phyloP scores from a whole-genome alignment of 495 filamentous ascomycete genomes.

The Hyaloscypha finlandica region DNA sequence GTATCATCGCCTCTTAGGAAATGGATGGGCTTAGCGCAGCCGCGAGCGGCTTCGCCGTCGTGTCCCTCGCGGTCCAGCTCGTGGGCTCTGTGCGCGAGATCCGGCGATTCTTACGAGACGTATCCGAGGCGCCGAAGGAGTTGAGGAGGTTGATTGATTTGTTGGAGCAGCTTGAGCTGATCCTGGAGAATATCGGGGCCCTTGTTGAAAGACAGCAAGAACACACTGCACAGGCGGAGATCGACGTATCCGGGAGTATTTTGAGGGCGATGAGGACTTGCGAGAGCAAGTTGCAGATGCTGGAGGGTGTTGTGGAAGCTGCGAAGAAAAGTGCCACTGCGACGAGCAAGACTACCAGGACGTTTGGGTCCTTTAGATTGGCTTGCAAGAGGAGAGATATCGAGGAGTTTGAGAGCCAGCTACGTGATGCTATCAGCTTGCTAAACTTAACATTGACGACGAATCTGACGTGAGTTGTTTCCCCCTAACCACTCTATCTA shows the following conservation, averaged over 20 bases:
- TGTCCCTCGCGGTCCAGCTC: slow-evolving; percentile 35
- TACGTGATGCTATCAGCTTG: slow-evolving; percentile 12
- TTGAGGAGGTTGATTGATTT: slow-evolving; percentile 36
- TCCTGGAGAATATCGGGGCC: slow-evolving; percentile 28
- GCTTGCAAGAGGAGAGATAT: slow-evolving; percentile 19
- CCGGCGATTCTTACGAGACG: slow-evolving; percentile 35
- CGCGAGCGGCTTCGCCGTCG: slow-evolving; percentile 42
- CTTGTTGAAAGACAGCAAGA: slow-evolving; percentile 1
- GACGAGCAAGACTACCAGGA: background rate
- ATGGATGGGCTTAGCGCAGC: slow-evolving; percentile 39
- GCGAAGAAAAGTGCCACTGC: background rate
- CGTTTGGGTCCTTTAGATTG: slow-evolving; percentile 4
- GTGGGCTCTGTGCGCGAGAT: slow-evolving; percentile 36
- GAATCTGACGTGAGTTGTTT: slow-evolving; percentile 8
- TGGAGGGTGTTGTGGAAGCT: background rate
- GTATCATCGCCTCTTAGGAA: slow-evolving; percentile 11
- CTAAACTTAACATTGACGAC: slow-evolving; percentile 11
- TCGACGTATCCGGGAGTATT: slow-evolving; percentile 7
- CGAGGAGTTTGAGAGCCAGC: slow-evolving; percentile 15
- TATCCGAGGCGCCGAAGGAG: slow-evolving; percentile 38
- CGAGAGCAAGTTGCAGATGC: slow-evolving; percentile 3
- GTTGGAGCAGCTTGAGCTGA: slow-evolving; percentile 36
- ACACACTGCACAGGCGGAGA: background rate
- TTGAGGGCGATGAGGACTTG: slow-evolving; percentile 8
- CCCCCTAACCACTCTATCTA: background rate